A percentile compares a stretch with the other conserved stretches of the same genome.
These are phyloP conservation scores for Aspergillus sclerotiicarbonarius DNA, from an alignment of 495 filamentous ascomycete genomes.

Conservation along the genomic window DNA sequence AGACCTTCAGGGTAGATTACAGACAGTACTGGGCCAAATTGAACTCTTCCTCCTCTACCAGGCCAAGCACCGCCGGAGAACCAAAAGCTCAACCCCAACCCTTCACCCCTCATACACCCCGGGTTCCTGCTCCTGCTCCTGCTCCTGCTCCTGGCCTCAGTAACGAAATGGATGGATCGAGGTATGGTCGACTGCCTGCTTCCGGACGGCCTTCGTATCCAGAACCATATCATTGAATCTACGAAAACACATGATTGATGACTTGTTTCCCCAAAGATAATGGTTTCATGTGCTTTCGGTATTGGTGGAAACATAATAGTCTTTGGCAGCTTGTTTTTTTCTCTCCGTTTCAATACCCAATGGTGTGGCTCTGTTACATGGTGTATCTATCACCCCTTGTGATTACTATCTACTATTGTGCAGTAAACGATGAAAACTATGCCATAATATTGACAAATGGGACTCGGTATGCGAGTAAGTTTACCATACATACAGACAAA, in stretches of 20 bases:
- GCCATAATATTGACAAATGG: neutral
- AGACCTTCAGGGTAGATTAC: constrained; percentile 18
- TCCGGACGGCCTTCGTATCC: constrained; percentile 3
- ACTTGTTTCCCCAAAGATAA: neutral
- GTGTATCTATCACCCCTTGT: neutral
- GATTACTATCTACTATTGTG: neutral
- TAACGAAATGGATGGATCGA: neutral
- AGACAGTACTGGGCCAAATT: constrained; percentile 14
- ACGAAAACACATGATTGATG: constrained; percentile 3
- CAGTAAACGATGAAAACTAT: neutral
- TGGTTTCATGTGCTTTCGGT: too few species aligned
- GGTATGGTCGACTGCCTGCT: neutral
- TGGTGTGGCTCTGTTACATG: neutral
- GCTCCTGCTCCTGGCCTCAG: neutral
- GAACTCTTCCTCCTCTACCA: neutral
- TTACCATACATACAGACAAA: neutral
- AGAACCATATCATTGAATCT: constrained; percentile 11
- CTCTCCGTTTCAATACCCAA: too few species aligned
- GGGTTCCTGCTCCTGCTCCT: neutral
- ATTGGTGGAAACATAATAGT: too few species aligned
- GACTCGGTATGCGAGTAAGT: neutral
- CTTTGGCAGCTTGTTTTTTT: too few species aligned
- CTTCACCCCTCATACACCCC: constrained; percentile 11
- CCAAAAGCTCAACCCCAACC: neutral
- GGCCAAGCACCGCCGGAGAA: neutral